Base-by-base conservation (phyloP, 768 basidiomycete species). In the Cystobasidium tubakii region DNA sequence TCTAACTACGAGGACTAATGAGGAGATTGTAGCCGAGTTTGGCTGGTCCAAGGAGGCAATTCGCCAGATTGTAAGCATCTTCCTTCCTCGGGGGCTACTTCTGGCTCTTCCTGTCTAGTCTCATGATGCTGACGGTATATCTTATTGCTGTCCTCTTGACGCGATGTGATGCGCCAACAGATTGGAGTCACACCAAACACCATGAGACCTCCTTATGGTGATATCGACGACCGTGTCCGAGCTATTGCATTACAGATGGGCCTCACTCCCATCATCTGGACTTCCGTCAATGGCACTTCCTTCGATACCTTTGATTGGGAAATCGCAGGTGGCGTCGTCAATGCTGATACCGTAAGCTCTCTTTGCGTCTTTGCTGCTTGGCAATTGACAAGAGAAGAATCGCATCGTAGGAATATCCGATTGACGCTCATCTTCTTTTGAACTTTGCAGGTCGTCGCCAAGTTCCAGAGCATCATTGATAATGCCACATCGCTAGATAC, bases 41-140 rank as follows among this genome's bases (percentile, higher is more conserved):
- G 91, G 90, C 1, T 95, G 91, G 91, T 85, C 88, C 4, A 89
- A 86, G 82, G 88, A 93, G 82, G 84, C 88, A 73, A 92, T 95
- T 81, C 50, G 33, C 17, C 50, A 39, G 12, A 46, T 71, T 36
- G 55, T 62, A 23, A n/a, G 69, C 31, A n/a, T 31, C 23, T 39
- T 39, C 6, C 39, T 39, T 15, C 6, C 6, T 39, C 39, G 15
- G 12, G 6, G 13, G 17, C 42, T 63, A 27, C 10, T 23, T 25
- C 33, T 12, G 57, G 17, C 25, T 29, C 7, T 12, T 60, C 57
- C 29, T 13, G n/a, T n/a, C n/a, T n/a, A n/a, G n/a, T n/a, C n/a
- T n/a, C n/a, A n/a, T n/a, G n/a, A 1, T 1, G 12, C 73, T 27
- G 73, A 57, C 1, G 17, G n/a, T 39, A 44, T 15, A 25, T 10